Evolutionary conservation across 2,329 filamentous ascomycete genomes (phyloP), one percentile per base, ranked within the genome.

Genomic region (Raffaelea albimanens): DNA sequence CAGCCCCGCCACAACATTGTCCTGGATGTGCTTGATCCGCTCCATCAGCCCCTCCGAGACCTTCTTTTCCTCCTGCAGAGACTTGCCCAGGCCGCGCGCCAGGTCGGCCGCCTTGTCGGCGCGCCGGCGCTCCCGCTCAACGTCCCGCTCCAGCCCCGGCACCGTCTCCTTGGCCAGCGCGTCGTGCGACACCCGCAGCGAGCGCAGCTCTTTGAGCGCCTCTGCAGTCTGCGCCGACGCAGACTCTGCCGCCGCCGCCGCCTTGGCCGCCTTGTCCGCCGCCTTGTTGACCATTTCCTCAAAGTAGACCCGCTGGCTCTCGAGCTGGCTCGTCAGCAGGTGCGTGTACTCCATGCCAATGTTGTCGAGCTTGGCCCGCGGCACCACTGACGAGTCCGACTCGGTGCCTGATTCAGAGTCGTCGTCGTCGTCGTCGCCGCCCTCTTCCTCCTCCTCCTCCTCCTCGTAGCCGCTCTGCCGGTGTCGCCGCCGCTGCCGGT

Each of bases 341-440:
- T 96, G 90, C 0, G 91, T 93, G 63, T 97, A 98, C 66, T 98
- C 93, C 55, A 93, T 76, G 25, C 87, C 87, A 61, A 97, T 94
- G 59, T 80, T 87, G 53, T 83, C 79, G 10, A 83, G 63, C 60
- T 83, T 83, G 40, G 76, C 75, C 19, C 84, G 71, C 1, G 86
- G 84, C 7, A 90, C 84, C 13, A 82, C 78, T n/a, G n/a, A n/a
- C n/a, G n/a, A n/a, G n/a, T n/a, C n/a, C n/a, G n/a, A n/a, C n/a
- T n/a, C n/a, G n/a, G n/a, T n/a, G n/a, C n/a, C n/a, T n/a, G n/a
- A n/a, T n/a, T n/a, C n/a, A n/a, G n/a, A n/a, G 51, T 89, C 86
- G 36, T 78, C 75, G 52, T 77, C 73, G 57, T 73, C 60, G 3
- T 51, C 45, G 47, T 56, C 61, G 4, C 51, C 29, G 4, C 40